Conservation (phyloP, 176 grass and related monocot species). For the Cocos nucifera region DNA sequence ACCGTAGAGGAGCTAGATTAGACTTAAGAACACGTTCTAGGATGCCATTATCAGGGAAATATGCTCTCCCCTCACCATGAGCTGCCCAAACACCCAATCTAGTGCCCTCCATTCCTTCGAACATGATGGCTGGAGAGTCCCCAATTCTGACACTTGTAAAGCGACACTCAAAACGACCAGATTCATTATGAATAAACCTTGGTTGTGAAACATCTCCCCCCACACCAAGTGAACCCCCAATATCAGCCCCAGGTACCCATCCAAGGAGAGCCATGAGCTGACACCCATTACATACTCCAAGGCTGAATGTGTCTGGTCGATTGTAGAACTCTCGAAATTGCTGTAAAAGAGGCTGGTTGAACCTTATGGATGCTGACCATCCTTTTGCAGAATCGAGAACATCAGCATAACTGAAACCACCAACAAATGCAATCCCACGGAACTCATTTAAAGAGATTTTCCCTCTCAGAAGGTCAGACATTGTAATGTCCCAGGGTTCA, state of each 20-base stretch:
- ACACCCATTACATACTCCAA: slow-evolving; percentile 92
- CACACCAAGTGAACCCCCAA: slow-evolving; percentile 44
- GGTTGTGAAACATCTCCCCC: slow-evolving; percentile 73
- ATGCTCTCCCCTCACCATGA: slow-evolving; percentile 82
- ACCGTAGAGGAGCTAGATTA: slow-evolving; percentile 63
- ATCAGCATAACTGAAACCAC: slow-evolving; percentile 92
- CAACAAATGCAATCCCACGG: slow-evolving; percentile 80
- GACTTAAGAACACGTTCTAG: slow-evolving; percentile 43
- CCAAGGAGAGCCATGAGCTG: slow-evolving; percentile 97
- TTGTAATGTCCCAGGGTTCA: slow-evolving; percentile 85
- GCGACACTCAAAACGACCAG: slow-evolving; percentile 75
- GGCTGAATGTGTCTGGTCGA: slow-evolving; percentile 72
- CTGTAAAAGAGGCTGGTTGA: slow-evolving; percentile 67
- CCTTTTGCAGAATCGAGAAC: slow-evolving; percentile 89
- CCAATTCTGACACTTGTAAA: slow-evolving; percentile 69
- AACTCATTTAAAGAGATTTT: slow-evolving; percentile 52
- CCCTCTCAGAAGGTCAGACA: slow-evolving; percentile 57
- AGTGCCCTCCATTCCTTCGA: slow-evolving; percentile 86
- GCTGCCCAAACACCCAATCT: slow-evolving; percentile 79
- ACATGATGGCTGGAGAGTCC: slow-evolving; percentile 73
- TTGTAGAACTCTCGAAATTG: slow-evolving; percentile 82
- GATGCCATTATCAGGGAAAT: slow-evolving; percentile 60
- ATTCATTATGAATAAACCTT: slow-evolving; percentile 95
- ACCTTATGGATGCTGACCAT: slow-evolving; percentile 88
- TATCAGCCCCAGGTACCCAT: slow-evolving; percentile 66